Conservation (phyloP, 768 basidiomycete genomes). For the Pulveroboletus sp. region DNA sequence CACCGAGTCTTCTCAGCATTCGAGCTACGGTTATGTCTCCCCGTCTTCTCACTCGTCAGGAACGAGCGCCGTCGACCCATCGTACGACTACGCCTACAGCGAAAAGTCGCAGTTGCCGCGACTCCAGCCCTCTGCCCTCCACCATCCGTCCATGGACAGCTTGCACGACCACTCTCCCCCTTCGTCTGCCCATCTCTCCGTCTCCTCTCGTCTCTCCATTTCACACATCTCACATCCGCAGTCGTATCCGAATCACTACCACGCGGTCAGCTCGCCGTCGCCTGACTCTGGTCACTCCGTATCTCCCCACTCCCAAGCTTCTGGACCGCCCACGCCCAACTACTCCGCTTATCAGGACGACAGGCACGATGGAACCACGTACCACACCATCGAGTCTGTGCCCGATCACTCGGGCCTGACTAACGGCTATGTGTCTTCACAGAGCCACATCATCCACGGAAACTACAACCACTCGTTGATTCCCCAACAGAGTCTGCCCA, state of each 20-base stretch:
- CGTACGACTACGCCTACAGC: constrained; percentile 28
- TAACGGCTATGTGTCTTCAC: constrained; percentile 32
- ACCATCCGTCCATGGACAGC: constrained; percentile 25
- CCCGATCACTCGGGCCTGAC: constrained; percentile 27
- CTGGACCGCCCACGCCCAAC: constrained; percentile 30
- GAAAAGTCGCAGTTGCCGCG: constrained; percentile 30
- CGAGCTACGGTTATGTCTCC: constrained; percentile 28
- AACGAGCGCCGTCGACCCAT: constrained; percentile 23
- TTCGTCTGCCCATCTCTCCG: constrained; percentile 29
- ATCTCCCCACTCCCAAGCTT: constrained; percentile 31
- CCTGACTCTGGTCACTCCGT: constrained; percentile 50
- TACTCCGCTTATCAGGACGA: constrained; percentile 48
- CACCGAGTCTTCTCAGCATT: constrained; percentile 29
- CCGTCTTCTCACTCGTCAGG: constrained; percentile 22
- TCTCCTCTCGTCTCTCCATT: constrained; percentile 53
- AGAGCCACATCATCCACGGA: constrained; percentile 24
- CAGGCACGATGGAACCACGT: constrained; percentile 34
- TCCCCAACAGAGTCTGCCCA: constrained; percentile 20
- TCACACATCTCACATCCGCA: constrained; percentile 57
- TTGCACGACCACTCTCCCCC: constrained; percentile 31
- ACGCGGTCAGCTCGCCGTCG: constrained; percentile 39
- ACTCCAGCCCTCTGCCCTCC: constrained; percentile 27
- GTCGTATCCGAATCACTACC: constrained; percentile 36
- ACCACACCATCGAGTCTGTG: constrained; percentile 33
- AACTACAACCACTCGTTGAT: constrained; percentile 20